Base-by-base conservation (phyloP, 2,329 filamentous ascomycete species). In the Sporothrix pallida region DNA sequence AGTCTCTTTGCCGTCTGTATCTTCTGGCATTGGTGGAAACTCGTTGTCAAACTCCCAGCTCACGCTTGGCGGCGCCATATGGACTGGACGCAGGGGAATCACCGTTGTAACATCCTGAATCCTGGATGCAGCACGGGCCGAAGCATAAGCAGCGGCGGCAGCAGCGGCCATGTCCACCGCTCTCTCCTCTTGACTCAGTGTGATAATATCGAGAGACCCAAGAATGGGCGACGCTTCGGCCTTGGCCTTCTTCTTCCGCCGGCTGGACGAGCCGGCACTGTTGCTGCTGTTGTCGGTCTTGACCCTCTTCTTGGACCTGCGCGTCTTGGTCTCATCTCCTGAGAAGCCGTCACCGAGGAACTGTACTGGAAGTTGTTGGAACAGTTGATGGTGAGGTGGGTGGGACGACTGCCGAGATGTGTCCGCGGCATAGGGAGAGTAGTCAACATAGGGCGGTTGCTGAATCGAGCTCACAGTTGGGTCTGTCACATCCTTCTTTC, bases 321-420 rank as follows among this genome's bases (percentile, higher is more conserved):
- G 37, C 6, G 74, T 70, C 46, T 56, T 73, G 20, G 58, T 63
- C n/a, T 77, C 76, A 42, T 76, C 75, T 10, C 71, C 69, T 2
- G 76, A 77, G 13, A 77, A 77, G 3, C 76, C 76, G 17, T 77
- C 76, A 0, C 76, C 75, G 1, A 73, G 52, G 37, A 48, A 48
- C 26, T 10, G 46, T 9, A 42, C 15, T 0, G 31, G 26, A 1
- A 63, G 15, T 15, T 50, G 37, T n/a, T 70, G 52, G 10, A 58
- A 23, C 7, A 17, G 2, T 10, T 9, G n/a, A 2, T 12, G 58
- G n/a, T 6, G 31, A 37, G 31, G 1, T 20, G 46, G 13, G 54
- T 31, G 23, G 3, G 63, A 56, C 4, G 42, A 23, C 20, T 42
- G n/a, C 23, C 20, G 44, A 6, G 67, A 0, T 15, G 26, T 3